These are phyloP conservation scores for Plasmodium ovale DNA, from an alignment of 169 alveolate genomes.

Conservation along the genomic window DNA sequence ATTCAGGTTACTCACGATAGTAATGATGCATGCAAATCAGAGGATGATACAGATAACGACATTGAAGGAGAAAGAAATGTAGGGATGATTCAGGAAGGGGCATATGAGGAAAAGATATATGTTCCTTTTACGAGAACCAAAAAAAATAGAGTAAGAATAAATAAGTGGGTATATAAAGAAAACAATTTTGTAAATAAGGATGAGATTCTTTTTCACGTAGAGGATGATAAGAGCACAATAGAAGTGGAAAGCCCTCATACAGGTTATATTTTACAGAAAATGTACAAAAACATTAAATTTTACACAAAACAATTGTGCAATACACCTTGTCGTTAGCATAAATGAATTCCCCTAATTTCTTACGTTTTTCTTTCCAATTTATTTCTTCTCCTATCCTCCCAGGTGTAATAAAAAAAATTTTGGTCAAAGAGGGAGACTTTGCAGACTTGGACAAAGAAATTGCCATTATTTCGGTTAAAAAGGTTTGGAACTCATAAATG, in stretches of 20 bases:
- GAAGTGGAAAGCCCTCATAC: conserved; percentile 64
- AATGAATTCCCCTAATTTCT: background rate
- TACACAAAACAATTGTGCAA: too few relatives aligned
- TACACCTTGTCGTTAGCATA: too few relatives aligned
- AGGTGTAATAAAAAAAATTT: conserved; percentile 49
- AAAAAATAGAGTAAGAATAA: conserved; percentile 33
- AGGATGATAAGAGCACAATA: conserved; percentile 68
- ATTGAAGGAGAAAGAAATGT: background rate
- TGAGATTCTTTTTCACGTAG: conserved; percentile 50
- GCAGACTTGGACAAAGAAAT: conserved; percentile 60
- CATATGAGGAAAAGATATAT: conserved; percentile 20
- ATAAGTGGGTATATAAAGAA: conserved; percentile 57
- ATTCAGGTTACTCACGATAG: background rate
- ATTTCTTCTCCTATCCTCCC: too few relatives aligned
- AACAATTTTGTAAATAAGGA: conserved; percentile 32
- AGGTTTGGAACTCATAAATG: too few relatives aligned
- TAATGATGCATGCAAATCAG: background rate
- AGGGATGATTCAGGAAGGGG: background rate
- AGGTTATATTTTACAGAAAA: conserved; percentile 3
- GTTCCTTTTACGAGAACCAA: conserved; percentile 36
- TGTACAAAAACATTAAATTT: too few relatives aligned
- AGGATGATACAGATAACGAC: background rate
- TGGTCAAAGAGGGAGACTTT: conserved; percentile 56
- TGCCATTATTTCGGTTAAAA: conserved; percentile 35
- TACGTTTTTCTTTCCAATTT: background rate